Evolutionary conservation across 2,329 filamentous ascomycete species (phyloP), one percentile per base, ranked within the genome.

Genomic region (Hirsutella thompsonii): DNA sequence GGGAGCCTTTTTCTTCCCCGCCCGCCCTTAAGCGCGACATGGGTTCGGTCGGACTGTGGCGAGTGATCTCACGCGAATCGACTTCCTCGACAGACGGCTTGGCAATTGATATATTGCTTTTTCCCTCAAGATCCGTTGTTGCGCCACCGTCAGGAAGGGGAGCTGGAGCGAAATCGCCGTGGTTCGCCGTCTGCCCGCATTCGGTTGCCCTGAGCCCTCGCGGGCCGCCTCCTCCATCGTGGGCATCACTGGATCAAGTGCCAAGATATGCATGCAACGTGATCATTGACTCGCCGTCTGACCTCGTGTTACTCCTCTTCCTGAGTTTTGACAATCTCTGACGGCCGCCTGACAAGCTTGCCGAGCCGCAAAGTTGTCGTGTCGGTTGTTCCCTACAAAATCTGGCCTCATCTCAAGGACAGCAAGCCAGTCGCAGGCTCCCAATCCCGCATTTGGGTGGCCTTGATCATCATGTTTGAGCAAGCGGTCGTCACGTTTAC

Each of bases 401-500:
- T 18, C 13, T 8, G 20, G n/a, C 2, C 20, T 26, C 8, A 5
- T 20, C 16, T 30, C 5, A 11, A 37, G 28, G 14, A 13, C 21
- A 8, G 21, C 14, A 14, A 23, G 3, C 14, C 35, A 26, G 13
- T n/a, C n/a, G n/a, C 28, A 20, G 21, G 29, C 28, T 30, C 33
- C 13, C 8, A 11, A 10, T 32, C 29, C 6, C 13, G 19, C 5
- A 26, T 26, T n/a, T 26, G 23, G 11, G 23, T 26, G 23, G 18
- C 23, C 19, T 13, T 18, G 20, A 18, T 29, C 37, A 39, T 36
- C 39, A 57, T 57, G 54, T 47, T 53, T 43, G 52, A 56, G 33
- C 21, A 51, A 36, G 43, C 41, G 13, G 46, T 55, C 21, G 53
- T 57, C 29, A 40, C 52, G 2, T 55, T 55, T 39, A 43, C 49